These are phyloP conservation scores for Metschnikowia proteae DNA, from an alignment of 805 yeast species.

Conservation along the genomic window DNA sequence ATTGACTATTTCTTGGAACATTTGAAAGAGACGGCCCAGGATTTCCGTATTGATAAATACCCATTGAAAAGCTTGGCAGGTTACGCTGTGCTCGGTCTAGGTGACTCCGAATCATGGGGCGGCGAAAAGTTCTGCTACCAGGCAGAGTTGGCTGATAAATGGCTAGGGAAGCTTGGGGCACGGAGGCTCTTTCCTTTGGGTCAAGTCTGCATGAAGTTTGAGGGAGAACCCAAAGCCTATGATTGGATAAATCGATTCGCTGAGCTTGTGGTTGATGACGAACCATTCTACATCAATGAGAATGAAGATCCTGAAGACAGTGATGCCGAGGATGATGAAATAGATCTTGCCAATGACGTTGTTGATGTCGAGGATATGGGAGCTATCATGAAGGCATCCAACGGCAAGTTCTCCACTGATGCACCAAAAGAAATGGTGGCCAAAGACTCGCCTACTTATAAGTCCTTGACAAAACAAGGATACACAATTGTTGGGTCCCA, in stretches of 20 bases:
- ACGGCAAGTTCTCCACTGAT: constrained; percentile 15
- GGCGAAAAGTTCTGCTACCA: constrained; percentile 83
- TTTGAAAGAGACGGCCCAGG: constrained; percentile 74
- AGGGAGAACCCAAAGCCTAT: constrained; percentile 53
- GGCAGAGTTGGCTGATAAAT: constrained; percentile 67
- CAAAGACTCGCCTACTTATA: constrained; percentile 81
- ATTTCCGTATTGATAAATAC: constrained; percentile 79
- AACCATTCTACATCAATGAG: constrained; percentile 58
- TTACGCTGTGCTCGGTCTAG: constrained; percentile 81
- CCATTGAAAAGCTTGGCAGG: constrained; percentile 72
- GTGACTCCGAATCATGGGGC: constrained; percentile 80
- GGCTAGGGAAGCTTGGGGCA: constrained; percentile 80
- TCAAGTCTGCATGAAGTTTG: constrained; percentile 72
- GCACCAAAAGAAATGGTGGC: constrained; percentile 80
- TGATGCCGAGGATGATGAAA: constrained; percentile 43
- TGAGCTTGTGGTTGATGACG: constrained; percentile 63
- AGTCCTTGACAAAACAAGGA: constrained; percentile 87
- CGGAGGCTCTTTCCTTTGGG: constrained; percentile 82
- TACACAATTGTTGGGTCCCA: constrained; percentile 91
- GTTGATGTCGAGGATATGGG: constrained; percentile 93
- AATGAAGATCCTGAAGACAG: constrained; percentile 51
- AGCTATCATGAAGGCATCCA: constrained; percentile 43
- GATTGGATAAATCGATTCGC: constrained; percentile 67
- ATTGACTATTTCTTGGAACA: constrained; percentile 82
- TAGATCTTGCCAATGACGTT: constrained; percentile 33